Evolutionary conservation across 2,329 filamentous ascomycete genomes (phyloP).

Genomic region (Aspergillus sojae): DNA sequence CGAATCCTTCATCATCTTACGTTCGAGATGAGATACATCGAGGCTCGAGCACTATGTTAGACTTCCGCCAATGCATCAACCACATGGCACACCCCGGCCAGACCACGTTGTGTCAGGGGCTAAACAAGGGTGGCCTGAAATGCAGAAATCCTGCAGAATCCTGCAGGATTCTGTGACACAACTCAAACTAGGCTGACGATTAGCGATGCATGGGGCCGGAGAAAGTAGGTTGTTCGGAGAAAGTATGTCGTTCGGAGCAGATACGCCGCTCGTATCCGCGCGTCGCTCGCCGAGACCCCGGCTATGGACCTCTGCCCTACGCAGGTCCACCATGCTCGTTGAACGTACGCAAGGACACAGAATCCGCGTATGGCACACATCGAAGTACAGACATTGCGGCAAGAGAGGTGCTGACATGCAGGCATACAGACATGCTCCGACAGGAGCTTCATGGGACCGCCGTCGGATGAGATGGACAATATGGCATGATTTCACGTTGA

Average conservation of each 20-base stretch:
- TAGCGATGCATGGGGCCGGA: background rate
- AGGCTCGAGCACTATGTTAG: background rate
- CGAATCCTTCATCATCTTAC: background rate
- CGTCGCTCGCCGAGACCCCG: background rate
- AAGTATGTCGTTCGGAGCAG: background rate
- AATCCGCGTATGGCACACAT: background rate
- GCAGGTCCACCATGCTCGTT: background rate
- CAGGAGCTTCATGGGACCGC: background rate
- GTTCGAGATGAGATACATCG: background rate
- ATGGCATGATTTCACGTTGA: background rate
- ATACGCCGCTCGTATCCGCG: background rate
- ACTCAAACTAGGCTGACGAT: background rate
- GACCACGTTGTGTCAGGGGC: background rate
- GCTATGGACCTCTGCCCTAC: background rate
- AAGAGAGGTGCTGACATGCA: background rate
- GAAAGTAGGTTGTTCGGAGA: background rate
- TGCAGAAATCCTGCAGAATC: background rate
- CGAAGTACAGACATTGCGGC: background rate
- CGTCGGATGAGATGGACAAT: background rate
- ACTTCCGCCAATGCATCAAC: background rate
- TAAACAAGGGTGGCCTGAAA: background rate
- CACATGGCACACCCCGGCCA: background rate
- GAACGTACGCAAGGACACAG: background rate
- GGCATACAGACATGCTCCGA: background rate
- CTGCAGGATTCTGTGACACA: background rate